phyloP scores from a whole-genome alignment of 2,329 filamentous ascomycete genomes.

The Teratosphaeria zuluensis region DNA sequence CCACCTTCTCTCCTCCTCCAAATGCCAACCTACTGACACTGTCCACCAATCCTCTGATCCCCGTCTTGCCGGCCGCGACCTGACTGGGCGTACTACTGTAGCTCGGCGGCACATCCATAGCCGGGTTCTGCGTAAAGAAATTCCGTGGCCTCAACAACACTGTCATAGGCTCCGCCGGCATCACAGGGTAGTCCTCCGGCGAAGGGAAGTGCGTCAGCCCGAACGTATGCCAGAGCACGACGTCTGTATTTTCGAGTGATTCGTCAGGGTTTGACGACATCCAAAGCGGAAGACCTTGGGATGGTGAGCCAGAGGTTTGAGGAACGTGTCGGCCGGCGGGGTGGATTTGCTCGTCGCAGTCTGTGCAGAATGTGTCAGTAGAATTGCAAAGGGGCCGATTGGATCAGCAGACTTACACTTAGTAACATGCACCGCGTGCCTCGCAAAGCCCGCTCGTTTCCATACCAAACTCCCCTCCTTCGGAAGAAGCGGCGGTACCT shows the following conservation, averaged over 20 bases:
- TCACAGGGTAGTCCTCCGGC: constrained; percentile 79
- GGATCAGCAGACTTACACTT: constrained; percentile 53
- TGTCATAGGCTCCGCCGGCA: constrained; percentile 55
- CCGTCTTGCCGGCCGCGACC: constrained; percentile 33
- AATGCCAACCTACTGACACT: constrained; percentile 42
- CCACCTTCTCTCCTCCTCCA: constrained; percentile 28
- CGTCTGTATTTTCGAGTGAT: constrained; percentile 68
- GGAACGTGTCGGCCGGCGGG: constrained; percentile 81
- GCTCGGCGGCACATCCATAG: constrained; percentile 69
- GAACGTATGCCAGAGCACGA: constrained; percentile 92
- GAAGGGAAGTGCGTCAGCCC: constrained; percentile 82
- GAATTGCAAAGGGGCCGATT: constrained; percentile 4
- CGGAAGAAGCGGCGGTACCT: constrained; percentile 68
- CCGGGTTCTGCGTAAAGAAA: constrained; percentile 74
- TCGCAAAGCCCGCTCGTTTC: constrained; percentile 80
- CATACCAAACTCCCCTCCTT: constrained; percentile 75
- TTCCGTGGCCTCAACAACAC: constrained; percentile 68
- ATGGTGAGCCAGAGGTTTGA: constrained; percentile 73
- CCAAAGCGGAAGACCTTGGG: constrained; percentile 64
- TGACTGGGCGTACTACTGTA: constrained; percentile 65
- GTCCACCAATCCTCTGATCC: constrained; percentile 37
- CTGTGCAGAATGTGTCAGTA: constrained; percentile 31
- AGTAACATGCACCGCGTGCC: constrained; percentile 81
- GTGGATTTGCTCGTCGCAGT: constrained; percentile 71
- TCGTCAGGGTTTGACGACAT: constrained; percentile 57